Evolutionary conservation across 805 yeast species (phyloP), one percentile per base, ranked within the genome.

Genomic region (Candida arabinofermentans): DNA sequence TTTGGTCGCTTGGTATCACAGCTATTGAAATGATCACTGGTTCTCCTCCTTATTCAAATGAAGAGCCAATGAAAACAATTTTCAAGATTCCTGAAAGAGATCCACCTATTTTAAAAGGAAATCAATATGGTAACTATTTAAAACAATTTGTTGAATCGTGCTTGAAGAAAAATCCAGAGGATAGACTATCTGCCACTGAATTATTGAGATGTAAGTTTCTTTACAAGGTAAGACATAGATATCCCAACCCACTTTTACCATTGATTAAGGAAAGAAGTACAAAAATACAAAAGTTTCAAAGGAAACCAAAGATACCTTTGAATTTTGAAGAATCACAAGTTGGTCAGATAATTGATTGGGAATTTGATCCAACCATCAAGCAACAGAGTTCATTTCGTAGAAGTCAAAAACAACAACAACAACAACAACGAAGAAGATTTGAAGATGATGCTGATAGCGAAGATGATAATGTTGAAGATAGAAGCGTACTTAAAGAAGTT

Each of bases 1-100:
- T 93, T 40, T 93, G 99, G 99, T 88, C 96, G 0, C 68, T 89
- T 18, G 99, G 99, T 0, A 91, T 93, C 39, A 90, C 98, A 0
- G 79, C 86, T 1, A 84, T 86, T 54, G 99, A 93, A 63, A 67
- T 93, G 36, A 72, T 85, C 2, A 79, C 81, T 3, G 98, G 97
- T 0, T 64, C 71, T 8, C 96, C 96, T 0, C 99, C 99, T 0
- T 69, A 79, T 41, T 64, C 86, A 1, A 77, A 81, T 21, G 69
- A 75, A 41, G 86, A 83, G 40, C 95, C 96, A 12, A 74, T 83
- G 79, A 80, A 83, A 49, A 87, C 86, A 0, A 67, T 91, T 51
- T 74, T 81, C 52, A 74, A 75, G 36, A 86, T 88, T 34, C 91
- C 90, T 12, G 72, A 73, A 33, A 63, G 71, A 18, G 73, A 75